Evolutionary conservation across 805 yeast species (phyloP).

Genomic region (Candida nitratophila): DNA sequence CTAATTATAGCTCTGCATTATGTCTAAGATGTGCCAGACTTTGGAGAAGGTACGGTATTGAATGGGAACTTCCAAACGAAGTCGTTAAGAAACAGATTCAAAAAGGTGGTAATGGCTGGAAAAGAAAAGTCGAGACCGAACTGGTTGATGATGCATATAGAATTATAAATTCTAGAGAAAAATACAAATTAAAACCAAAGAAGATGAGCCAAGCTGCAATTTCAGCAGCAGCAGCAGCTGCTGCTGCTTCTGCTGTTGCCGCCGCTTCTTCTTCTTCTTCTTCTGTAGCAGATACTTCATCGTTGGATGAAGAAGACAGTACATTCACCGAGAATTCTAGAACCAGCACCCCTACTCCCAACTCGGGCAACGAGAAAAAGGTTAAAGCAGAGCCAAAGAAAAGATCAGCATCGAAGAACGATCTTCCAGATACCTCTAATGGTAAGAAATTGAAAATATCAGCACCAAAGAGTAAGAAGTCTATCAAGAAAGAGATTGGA

Average conservation of each 20-base stretch:
- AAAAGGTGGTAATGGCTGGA: slow-evolving; percentile 47
- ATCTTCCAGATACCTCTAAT: no score
- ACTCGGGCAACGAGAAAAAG: not conserved
- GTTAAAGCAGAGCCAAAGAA: not conserved
- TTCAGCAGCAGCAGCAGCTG: not conserved
- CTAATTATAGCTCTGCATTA: slow-evolving; percentile 37
- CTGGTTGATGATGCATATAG: slow-evolving; percentile 52
- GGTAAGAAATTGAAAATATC: slow-evolving; percentile 1
- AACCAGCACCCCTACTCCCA: not conserved
- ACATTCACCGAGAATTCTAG: no score
- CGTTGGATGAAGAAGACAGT: no score
- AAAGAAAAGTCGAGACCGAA: slow-evolving; percentile 60
- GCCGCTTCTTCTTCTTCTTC: not conserved
- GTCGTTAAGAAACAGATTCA: slow-evolving; percentile 42
- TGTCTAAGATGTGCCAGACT: slow-evolving; percentile 83
- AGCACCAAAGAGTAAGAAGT: not conserved
- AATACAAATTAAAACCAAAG: slow-evolving; percentile 16
- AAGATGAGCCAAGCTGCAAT: slow-evolving; percentile 3
- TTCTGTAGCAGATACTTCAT: no score
- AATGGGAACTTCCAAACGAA: slow-evolving; percentile 77
- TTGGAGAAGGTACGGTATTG: slow-evolving; percentile 86
- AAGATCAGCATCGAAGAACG: not conserved
- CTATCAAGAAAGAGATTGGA: slow-evolving; percentile 1
- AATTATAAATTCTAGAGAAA: slow-evolving; percentile 44
- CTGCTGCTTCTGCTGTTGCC: not conserved